phyloP scores from a whole-genome alignment of 2,329 filamentous ascomycete species.

The Emergomyces pasteurianus region DNA sequence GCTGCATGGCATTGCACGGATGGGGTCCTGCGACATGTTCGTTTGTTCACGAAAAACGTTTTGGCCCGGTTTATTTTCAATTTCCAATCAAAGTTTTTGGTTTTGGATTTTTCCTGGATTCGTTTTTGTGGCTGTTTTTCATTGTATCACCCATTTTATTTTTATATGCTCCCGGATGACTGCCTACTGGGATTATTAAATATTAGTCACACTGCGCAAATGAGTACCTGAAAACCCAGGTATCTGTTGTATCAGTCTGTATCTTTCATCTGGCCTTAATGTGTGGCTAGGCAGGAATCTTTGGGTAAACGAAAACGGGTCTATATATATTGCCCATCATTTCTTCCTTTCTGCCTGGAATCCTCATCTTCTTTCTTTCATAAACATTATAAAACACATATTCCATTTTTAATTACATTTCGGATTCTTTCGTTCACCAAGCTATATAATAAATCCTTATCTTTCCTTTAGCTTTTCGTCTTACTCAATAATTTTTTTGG shows the following conservation, averaged over 20 bases:
- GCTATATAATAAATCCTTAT: neutral
- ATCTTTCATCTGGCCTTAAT: neutral
- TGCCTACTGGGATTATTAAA: neutral
- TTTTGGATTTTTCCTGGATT: neutral
- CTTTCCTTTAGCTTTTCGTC: neutral
- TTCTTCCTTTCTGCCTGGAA: conserved; percentile 1
- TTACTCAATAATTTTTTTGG: neutral
- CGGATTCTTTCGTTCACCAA: neutral
- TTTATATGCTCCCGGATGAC: neutral
- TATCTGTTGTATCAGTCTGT: neutral
- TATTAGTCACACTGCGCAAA: neutral
- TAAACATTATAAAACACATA: neutral
- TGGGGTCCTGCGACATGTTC: neutral
- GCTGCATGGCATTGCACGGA: neutral
- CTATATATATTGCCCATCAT: neutral
- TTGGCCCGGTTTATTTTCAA: neutral
- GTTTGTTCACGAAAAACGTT: neutral
- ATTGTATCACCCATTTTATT: conserved; percentile 1
- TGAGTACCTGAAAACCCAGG: neutral
- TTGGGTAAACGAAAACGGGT: neutral
- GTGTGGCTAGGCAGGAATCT: neutral
- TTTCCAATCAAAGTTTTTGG: neutral
- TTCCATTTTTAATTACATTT: neutral
- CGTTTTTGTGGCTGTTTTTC: conserved; percentile 1
- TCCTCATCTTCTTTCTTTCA: neutral